Evolutionary conservation across 495 filamentous ascomycete species (phyloP).

Genomic region (Cladorrhinum samala): DNA sequence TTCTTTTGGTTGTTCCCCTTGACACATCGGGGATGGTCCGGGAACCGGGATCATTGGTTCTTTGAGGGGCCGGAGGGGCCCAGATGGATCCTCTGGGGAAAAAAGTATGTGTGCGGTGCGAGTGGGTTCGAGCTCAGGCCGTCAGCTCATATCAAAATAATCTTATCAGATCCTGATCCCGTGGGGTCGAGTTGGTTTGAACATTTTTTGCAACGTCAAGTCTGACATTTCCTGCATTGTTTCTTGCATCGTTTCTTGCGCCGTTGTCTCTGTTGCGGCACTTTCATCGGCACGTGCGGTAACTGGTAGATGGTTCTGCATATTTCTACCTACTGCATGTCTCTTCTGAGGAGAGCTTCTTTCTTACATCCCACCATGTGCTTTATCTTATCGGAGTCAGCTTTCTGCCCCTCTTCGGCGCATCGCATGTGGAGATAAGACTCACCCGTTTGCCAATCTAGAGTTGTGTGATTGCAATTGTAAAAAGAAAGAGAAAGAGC

Average conservation of each 20-base stretch:
- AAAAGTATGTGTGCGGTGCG: not conserved
- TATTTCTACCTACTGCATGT: too few relatives aligned
- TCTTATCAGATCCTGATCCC: not conserved
- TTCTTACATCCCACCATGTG: too few relatives aligned
- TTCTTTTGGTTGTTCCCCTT: too few relatives aligned
- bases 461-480: not conserved
- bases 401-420: not conserved
- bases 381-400: constrained; percentile 11
- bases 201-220: too few relatives aligned
- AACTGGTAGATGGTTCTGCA: too few relatives aligned
- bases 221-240: not conserved
- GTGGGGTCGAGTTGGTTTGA: too few relatives aligned
- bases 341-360: too few relatives aligned
- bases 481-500: too few relatives aligned
- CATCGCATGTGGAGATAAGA: not conserved
- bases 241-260: not conserved
- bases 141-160: not conserved
- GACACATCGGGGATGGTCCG: not conserved
- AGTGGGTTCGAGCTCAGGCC: not conserved
- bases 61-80: too few relatives aligned
- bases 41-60: not conserved
- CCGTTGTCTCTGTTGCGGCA: too few relatives aligned
- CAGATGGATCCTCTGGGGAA: not conserved
- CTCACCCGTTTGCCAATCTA: not conserved
- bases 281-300: too few relatives aligned